Evolutionary conservation across 495 filamentous ascomycete species (phyloP), one percentile per base, ranked within the genome.

Genomic region (Aspergillus coremiiformis): DNA sequence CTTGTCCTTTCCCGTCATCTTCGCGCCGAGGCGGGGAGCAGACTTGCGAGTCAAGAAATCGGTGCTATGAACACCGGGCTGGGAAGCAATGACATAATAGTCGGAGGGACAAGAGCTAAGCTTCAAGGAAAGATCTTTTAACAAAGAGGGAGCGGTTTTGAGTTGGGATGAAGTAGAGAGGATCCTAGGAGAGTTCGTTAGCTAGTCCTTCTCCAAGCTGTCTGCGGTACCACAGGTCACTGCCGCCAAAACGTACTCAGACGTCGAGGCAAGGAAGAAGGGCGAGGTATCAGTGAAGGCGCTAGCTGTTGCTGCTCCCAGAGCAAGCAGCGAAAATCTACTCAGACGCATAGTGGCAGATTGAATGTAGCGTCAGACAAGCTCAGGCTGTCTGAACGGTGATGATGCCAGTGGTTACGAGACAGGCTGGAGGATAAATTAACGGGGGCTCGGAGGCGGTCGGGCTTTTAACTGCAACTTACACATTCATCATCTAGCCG

Each of bases 201-300:
- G 68, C 58, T 50, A 49, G 47, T 42, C 53, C 49, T 55, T 55
- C 43, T 49, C 47, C 39, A 24, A 52, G 41, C 15, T 32, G 32
- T 20, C 39, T 23, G 14, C 20, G 10, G 21, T 23, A 39, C 20
- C 32, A 23, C 24, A 22, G 23, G 39, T 37, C 22, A 30, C 12
- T 17, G 19, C 48, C 52, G 37, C 47, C 42, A 57, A 50, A 53
- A 71, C 85, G 35, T 80, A 95, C 89, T 83, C 73, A 45, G 85
- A 81, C 30, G 80, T 86, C 21, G 90, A 94, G 61, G 90, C 83
- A 22, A 95, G 69, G 68, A 95, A 78, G 64, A 94, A 93, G 14
- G 91, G 91, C 39, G 89, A 90, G 0, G 90, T 86, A 60, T 95
- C 85, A 43, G 78, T 80, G 69, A 94, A 92, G 14, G 90, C 90